phyloP scores from a whole-genome alignment of 345 rosid genomes.

The Erodium maritimum region DNA sequence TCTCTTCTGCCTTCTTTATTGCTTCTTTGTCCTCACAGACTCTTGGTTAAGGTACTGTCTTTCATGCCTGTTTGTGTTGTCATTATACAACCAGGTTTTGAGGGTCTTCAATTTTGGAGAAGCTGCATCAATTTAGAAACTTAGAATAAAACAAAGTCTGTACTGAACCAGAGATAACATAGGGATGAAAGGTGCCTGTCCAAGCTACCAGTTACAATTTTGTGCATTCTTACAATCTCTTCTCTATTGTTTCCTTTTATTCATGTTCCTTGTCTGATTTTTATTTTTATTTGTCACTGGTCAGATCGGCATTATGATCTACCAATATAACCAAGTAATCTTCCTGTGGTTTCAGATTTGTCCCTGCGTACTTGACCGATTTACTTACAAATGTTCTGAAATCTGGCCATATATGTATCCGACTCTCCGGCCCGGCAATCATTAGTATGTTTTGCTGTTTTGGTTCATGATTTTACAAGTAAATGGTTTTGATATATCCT shows the following conservation, averaged over 20 bases:
- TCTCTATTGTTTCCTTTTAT: background rate
- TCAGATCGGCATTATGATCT: too few relatives aligned
- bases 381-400: too few relatives aligned
- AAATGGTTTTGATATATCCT: constrained; percentile 27
- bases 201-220: too few relatives aligned
- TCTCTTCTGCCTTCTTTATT: background rate
- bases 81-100: constrained; percentile 9
- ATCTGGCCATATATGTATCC: too few relatives aligned
- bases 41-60: constrained; percentile 9
- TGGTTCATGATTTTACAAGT: constrained; percentile 21
- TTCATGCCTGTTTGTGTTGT: constrained; percentile 10
- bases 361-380: too few relatives aligned
- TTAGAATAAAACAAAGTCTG: constrained; percentile 2
- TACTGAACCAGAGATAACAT: constrained; percentile 9
- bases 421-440: too few relatives aligned
- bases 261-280: too few relatives aligned
- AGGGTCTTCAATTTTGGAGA: constrained; percentile 11
- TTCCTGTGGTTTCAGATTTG: too few relatives aligned
- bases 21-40: background rate
- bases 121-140: constrained; percentile 15
- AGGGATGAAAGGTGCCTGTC: background rate
- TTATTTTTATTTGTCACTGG: too few relatives aligned
- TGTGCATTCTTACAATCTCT: background rate
- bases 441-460: constrained; percentile 7
- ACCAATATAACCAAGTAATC: too few relatives aligned